phyloP scores from a whole-genome alignment of 2,329 filamentous ascomycete species.

The Aspergillus jensenii region DNA sequence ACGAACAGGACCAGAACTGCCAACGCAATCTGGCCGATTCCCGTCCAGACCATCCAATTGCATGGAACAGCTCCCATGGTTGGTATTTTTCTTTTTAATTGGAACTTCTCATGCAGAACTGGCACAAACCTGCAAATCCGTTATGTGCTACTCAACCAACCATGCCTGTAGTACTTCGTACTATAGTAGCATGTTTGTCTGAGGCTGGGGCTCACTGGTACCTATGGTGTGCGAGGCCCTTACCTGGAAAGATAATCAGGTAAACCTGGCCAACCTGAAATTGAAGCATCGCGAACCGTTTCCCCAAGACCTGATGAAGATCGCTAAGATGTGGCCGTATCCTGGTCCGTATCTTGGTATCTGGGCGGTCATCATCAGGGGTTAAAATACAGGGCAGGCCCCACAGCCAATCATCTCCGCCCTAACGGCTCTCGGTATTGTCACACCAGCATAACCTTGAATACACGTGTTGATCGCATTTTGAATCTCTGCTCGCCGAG shows the following conservation, averaged over 20 bases:
- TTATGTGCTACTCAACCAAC: neutral
- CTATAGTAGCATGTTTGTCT: neutral
- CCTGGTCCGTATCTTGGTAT: conserved; percentile 5
- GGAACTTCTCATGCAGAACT: neutral
- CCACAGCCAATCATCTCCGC: conserved; percentile 7
- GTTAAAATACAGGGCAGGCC: conserved; percentile 10
- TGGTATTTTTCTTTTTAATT: neutral
- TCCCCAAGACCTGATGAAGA: neutral
- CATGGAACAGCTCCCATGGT: neutral
- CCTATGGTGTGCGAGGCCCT: neutral
- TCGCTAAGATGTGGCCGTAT: neutral
- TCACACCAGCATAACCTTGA: conserved; percentile 3
- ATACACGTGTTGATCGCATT: conserved; percentile 2
- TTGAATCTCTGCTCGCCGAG: neutral
- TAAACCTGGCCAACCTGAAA: neutral
- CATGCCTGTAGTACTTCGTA: neutral
- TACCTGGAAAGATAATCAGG: neutral
- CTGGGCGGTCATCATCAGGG: conserved; percentile 11
- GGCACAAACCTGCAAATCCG: neutral
- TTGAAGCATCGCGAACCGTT: neutral
- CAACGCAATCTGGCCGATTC: conserved; percentile 2
- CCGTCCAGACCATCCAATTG: neutral
- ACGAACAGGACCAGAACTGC: conserved; percentile 1
- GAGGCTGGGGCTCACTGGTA: neutral
- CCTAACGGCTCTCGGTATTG: conserved; percentile 5